A percentile compares a stretch with the other conserved stretches of the same genome.
Evolutionary conservation across 495 filamentous ascomycete genomes (phyloP).

Genomic region (Penicillium odoratum): DNA sequence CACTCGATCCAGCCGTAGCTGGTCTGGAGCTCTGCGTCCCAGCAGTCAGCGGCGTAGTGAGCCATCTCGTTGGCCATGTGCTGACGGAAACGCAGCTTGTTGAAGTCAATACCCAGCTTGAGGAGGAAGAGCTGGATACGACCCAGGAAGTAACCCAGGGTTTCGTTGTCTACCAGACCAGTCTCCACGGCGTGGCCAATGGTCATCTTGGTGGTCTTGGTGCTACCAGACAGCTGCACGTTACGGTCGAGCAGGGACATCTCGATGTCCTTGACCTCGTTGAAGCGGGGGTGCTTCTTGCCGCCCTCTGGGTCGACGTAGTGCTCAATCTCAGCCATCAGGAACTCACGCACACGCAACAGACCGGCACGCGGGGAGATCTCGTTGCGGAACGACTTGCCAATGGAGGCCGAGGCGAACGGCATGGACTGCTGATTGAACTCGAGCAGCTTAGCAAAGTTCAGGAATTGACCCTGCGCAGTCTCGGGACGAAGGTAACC

Average conservation of each 20-base stretch:
- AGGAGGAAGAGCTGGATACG: constrained; percentile 73
- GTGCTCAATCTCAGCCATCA: constrained; percentile 77
- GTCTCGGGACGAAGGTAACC: constrained; percentile 68
- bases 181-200: constrained; percentile 72
- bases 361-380: constrained; percentile 69
- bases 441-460: constrained; percentile 68
- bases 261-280: constrained; percentile 60
- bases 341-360: constrained; percentile 67
- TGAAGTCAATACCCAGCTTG: constrained; percentile 66
- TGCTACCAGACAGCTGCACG: constrained; percentile 69
- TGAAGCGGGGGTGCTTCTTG: constrained; percentile 68
- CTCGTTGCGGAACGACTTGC: constrained; percentile 75
- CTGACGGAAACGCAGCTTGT: constrained; percentile 78
- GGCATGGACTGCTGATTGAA: constrained; percentile 72
- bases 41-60: constrained; percentile 82
- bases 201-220: constrained; percentile 56
- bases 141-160: constrained; percentile 83
- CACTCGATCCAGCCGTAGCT: constrained; percentile 87
- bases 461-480: constrained; percentile 67
- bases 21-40: constrained; percentile 78
- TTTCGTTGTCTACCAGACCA: constrained; percentile 77
- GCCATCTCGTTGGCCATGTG: constrained; percentile 85
- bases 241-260: constrained; percentile 68
- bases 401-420: constrained; percentile 73
- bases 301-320: constrained; percentile 70